Percentiles rank a stretch among this genome's conserved stretches.
Evolutionary conservation across 768 basidiomycete species (phyloP).

Genomic region (Calvatia gigantea): DNA sequence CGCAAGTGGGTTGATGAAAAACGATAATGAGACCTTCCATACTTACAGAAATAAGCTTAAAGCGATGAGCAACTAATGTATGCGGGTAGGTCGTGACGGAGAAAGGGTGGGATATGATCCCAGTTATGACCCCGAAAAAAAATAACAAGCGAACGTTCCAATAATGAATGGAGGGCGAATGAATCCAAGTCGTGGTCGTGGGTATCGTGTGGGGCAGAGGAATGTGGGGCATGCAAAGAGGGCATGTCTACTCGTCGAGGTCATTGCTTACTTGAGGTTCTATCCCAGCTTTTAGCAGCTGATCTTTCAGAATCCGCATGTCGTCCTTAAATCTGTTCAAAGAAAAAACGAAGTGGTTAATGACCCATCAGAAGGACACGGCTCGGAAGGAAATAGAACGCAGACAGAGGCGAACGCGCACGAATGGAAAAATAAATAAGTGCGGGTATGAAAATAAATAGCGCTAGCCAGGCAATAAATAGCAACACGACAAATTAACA

Average conservation of each 20-base stretch:
- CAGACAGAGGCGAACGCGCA: constrained; percentile 19
- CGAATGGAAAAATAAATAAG: not conserved
- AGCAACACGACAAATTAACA: constrained; percentile 5
- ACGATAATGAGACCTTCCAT: constrained; percentile 1
- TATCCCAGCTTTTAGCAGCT: constrained; percentile 27
- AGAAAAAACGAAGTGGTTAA: constrained; percentile 19
- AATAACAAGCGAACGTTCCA: no score
- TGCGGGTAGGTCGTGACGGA: not conserved
- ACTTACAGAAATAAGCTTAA: constrained; percentile 11
- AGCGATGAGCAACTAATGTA: not conserved
- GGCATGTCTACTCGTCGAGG: constrained; percentile 3
- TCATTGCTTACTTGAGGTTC: constrained; percentile 8
- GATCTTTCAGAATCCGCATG: constrained; percentile 44
- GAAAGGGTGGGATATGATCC: not conserved
- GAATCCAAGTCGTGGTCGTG: not conserved
- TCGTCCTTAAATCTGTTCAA: constrained; percentile 68
- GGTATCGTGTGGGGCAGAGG: not conserved
- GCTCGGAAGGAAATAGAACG: constrained; percentile 19
- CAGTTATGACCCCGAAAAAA: not conserved
- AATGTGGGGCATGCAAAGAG: not conserved
- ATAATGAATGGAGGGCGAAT: not conserved
- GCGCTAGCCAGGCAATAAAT: constrained; percentile 6
- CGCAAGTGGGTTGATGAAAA: not conserved
- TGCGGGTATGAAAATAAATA: not conserved
- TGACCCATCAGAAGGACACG: constrained; percentile 35